These are phyloP conservation scores for Capsicum baccatum DNA, from an alignment of 257 asterid genomes.

Conservation along the genomic window DNA sequence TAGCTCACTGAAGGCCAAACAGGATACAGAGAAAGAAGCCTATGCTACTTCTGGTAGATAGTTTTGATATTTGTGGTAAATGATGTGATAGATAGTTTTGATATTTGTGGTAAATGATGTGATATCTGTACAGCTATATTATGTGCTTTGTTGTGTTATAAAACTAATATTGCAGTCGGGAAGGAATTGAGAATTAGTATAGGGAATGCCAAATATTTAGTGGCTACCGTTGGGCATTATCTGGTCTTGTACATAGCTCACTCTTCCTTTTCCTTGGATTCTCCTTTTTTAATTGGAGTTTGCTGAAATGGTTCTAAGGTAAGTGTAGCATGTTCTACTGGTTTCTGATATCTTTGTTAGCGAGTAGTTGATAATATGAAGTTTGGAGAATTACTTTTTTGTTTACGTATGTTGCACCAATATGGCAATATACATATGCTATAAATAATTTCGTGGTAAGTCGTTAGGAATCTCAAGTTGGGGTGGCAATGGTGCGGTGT, in stretches of 20 bases:
- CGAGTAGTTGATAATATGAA: no score
- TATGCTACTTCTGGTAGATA: conserved; percentile 27
- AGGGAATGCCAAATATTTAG: not conserved
- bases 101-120: not conserved
- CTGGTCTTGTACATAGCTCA: not conserved
- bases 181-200: not conserved
- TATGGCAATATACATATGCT: no score
- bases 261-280: not conserved
- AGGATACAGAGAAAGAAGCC: conserved; percentile 1
- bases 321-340: not conserved
- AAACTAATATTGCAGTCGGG: not conserved
- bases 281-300: not conserved
- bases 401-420: no score
- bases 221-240: not conserved
- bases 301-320: not conserved
- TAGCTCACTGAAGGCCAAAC: conserved; percentile 8
- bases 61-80: not conserved
- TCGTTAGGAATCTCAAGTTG: no score
- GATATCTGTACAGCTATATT: not conserved
- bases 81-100: not conserved
- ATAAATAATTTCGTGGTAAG: no score
- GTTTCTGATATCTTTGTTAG: not conserved
- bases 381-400: no score
- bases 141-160: conserved; percentile 3
- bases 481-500: no score